Evolutionary conservation across 345 rosid genomes (phyloP), one percentile per base, ranked within the genome.

Genomic region (Xanthoceras sorbifolium): DNA sequence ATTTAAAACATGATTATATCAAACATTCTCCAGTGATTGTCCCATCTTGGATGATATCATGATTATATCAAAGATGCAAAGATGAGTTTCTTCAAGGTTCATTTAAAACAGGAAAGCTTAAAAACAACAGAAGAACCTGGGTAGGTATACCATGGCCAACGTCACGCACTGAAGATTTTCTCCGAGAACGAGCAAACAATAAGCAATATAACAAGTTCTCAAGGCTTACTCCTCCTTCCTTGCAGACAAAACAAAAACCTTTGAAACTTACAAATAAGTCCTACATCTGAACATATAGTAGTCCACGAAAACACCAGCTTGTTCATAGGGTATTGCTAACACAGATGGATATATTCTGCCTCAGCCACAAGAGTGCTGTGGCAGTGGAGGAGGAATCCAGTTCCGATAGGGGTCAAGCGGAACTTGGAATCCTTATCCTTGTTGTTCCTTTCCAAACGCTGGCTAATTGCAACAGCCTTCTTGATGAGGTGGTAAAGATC

Each of bases 391-490:
- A 88, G 59, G 91, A 46, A 90, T 88, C 82, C 91, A 84, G 87
- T 90, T 81, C 88, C 90, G 17, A 88, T 90, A 59, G 88, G 86
- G 66, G 85, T 90, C 85, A 86, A 76, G 59, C 90, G 69, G 44
- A 90, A 86, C 77, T 90, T 88, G 80, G 93, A 90, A 80, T 90
- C 93, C 86, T 88, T 90, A 76, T 90, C 93, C 87, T 90, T 90
- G 67, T 90, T 82, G 84, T 90, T 88, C 76, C 91, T 90, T 79
- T 88, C 93, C 54, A 90, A 76, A 77, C 87, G 89, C 83, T 90
- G 88, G 71, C 91, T 79, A 69, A 90, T 90, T 18, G 90, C 91
- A 22, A 90, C 88, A 52, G 91, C 91, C 85, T 86, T 90, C 88
- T 90, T 90, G 71, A 88, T 90, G 17, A 90, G 88, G 65, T 87